Percentiles rank a stretch among this genome's conserved stretches.
Evolutionary conservation across 2,329 filamentous ascomycete species (phyloP).

Genomic region (Spiromastix sp.): DNA sequence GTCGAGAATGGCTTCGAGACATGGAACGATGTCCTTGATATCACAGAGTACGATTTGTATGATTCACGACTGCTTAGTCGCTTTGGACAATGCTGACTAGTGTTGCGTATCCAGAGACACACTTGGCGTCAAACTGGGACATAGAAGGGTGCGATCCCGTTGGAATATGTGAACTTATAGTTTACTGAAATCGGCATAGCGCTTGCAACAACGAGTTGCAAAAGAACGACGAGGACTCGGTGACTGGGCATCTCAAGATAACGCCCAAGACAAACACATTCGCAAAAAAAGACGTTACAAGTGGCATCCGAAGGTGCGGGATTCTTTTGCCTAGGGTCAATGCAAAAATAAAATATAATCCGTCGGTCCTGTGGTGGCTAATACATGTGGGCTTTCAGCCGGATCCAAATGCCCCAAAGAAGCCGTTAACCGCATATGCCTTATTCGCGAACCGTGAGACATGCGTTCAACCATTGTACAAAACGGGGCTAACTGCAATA

Average conservation of each 20-base stretch:
- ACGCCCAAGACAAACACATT: constrained; percentile 1
- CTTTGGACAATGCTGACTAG: constrained; percentile 1
- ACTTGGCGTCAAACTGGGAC: constrained; percentile 8
- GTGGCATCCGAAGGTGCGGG: constrained; percentile 7
- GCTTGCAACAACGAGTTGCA: constrained; percentile 8
- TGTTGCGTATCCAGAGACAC: constrained; percentile 5
- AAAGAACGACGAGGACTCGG: constrained; percentile 2
- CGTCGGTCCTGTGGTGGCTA: too few species aligned
- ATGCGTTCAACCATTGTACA: too few species aligned
- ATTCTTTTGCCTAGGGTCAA: neutral
- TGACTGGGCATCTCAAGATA: neutral
- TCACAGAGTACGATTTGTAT: constrained; percentile 8
- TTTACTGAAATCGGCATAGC: constrained; percentile 2
- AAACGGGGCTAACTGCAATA: too few species aligned
- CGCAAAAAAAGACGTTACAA: constrained; percentile 6
- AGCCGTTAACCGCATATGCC: constrained; percentile 7
- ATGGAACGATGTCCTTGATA: constrained; percentile 8
- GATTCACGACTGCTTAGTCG: neutral
- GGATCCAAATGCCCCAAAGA: constrained; percentile 8
- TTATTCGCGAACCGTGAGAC: constrained; percentile 7
- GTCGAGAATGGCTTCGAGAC: constrained; percentile 8
- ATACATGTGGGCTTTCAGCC: constrained; percentile 2
- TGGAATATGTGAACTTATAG: neutral
- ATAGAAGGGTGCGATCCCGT: constrained; percentile 4
- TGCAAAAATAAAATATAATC: too few species aligned